These are phyloP conservation scores for Amanita rimosa DNA, from an alignment of 768 basidiomycete genomes.

Conservation along the genomic window DNA sequence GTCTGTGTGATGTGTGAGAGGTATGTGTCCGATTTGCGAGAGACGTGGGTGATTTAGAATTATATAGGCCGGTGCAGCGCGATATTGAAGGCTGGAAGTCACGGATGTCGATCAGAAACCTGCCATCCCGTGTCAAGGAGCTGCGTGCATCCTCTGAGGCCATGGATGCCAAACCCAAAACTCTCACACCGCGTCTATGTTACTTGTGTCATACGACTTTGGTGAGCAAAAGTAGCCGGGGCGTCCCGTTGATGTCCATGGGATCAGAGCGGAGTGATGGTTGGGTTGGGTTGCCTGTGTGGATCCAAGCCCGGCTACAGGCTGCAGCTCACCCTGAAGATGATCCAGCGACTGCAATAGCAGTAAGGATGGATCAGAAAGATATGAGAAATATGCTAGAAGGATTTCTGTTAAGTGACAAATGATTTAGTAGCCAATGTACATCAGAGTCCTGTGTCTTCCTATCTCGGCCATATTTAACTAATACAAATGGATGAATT, in stretches of 20 bases:
- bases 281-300: constrained; percentile 21
- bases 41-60: not conserved
- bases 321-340: not conserved
- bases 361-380: constrained; percentile 15
- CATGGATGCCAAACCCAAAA: not conserved
- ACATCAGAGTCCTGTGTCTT: no score
- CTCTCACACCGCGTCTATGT: constrained; percentile 31
- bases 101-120: constrained; percentile 51
- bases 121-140: not conserved
- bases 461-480: not conserved
- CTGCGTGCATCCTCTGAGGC: not conserved
- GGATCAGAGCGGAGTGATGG: constrained; percentile 8
- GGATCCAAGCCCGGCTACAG: constrained; percentile 16
- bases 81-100: constrained; percentile 66
- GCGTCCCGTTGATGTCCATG: constrained; percentile 7
- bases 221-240: constrained; percentile 40
- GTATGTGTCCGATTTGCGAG: constrained; percentile 22
- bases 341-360: not conserved
- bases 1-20: constrained; percentile 57
- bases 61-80: constrained; percentile 46
- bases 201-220: constrained; percentile 49
- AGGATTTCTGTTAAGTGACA: constrained; percentile 27
- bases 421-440: not conserved
- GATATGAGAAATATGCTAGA: constrained; percentile 26
- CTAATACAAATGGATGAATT: constrained; percentile 12